phyloP scores from a whole-genome alignment of 2,329 filamentous ascomycete genomes.

The Pestalotiopsis fici region DNA sequence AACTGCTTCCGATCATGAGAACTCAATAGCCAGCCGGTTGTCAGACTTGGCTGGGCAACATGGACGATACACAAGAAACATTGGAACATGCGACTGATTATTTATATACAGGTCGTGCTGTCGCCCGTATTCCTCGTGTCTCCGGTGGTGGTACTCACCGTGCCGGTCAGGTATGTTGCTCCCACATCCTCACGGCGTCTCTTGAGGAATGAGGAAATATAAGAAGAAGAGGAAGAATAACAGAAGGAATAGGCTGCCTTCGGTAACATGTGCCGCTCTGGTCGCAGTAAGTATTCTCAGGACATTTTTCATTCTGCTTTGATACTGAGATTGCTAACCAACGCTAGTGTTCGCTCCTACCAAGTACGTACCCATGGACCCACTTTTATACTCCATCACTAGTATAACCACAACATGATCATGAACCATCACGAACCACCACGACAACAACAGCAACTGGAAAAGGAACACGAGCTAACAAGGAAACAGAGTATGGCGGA shows the following conservation, averaged over 20 bases:
- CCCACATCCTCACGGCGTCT: neutral
- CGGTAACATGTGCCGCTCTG: constrained; percentile 99
- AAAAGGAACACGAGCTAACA: too few species aligned
- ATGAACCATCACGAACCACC: too few species aligned
- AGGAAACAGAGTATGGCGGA: constrained; percentile 88
- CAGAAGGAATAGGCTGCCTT: constrained; percentile 68
- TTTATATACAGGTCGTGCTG: constrained; percentile 76
- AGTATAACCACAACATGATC: too few species aligned
- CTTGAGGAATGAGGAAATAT: too few species aligned
- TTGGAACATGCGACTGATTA: neutral
- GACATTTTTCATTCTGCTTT: too few species aligned
- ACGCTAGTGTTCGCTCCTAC: constrained; percentile 86
- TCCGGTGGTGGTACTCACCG: constrained; percentile 99
- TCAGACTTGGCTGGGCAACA: neutral
- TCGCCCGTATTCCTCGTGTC: constrained; percentile 99
- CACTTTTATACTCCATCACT: too few species aligned
- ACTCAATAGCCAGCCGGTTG: too few species aligned
- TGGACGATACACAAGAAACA: neutral
- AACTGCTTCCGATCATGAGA: too few species aligned
- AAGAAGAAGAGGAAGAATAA: too few species aligned
- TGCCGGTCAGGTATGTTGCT: constrained; percentile 72
- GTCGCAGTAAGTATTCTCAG: constrained; percentile 62
- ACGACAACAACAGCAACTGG: too few species aligned
- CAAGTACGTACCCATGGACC: too few species aligned
- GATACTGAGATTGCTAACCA: too few species aligned